phyloP scores from a whole-genome alignment of 345 rosid species.

The Salix caprea region DNA sequence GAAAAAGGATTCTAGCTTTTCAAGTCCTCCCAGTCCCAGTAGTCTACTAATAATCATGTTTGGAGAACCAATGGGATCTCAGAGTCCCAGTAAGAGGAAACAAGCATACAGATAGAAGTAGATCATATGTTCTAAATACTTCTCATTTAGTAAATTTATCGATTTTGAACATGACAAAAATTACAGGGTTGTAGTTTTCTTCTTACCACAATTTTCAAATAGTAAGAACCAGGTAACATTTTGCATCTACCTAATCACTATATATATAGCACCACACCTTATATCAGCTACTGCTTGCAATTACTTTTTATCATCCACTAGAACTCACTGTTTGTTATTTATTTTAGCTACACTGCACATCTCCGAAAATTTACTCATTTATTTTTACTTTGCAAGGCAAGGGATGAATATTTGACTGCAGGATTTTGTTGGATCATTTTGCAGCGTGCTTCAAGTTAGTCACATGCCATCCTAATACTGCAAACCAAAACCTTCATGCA shows the following conservation, averaged over 20 bases:
- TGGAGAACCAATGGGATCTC: no score
- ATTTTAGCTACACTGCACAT: neutral
- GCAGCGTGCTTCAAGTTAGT: conserved; percentile 84
- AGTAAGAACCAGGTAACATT: neutral
- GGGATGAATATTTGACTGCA: neutral
- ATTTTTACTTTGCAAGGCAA: neutral
- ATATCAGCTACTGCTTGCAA: neutral
- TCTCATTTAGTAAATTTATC: neutral
- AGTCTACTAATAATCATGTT: no score
- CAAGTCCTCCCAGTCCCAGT: no score
- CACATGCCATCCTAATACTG: conserved; percentile 58
- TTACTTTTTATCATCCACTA: neutral
- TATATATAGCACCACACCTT: neutral
- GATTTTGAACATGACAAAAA: neutral
- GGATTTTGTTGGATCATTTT: conserved; percentile 19
- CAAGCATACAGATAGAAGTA: neutral
- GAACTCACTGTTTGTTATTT: neutral
- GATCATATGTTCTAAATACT: neutral
- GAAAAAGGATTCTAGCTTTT: no score
- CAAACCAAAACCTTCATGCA: conserved; percentile 72
- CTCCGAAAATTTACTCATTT: neutral
- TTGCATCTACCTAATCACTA: neutral
- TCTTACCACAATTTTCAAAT: neutral
- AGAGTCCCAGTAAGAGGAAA: neutral
- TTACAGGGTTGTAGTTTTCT: neutral